Base-by-base conservation (phyloP, 2,329 filamentous ascomycete genomes). In the Cryphonectria japonica region DNA sequence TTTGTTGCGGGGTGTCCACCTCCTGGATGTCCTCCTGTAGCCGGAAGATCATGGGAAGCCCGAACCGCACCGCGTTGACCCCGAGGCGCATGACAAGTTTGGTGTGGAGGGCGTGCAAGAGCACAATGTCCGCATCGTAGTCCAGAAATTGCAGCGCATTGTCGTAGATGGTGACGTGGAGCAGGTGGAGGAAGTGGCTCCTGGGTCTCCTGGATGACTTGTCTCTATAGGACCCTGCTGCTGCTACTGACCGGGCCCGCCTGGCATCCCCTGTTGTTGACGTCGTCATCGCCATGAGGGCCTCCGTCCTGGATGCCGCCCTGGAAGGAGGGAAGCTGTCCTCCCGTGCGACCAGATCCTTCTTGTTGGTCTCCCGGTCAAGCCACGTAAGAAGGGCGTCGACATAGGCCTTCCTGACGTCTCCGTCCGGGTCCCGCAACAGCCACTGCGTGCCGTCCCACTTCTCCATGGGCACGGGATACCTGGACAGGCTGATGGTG, bases 371-470 rank as follows among this genome's bases (percentile, higher is more conserved):
- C 80, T 97, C 94, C n/a, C 91, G 84, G 70, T 92, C 89, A 67
- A 98, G 85, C 94, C 95, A 99, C 0, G 92, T 93, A 57, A 93
- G 80, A 22, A 98, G 81, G 5, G 94, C 93, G 79, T 97, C 93
- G 8, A 91, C 89, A 76, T 98, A 99, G 0, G 94, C 93, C 78
- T 91, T 91, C 68, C 95, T 89, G 46, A 98, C 94, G 43, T 89
- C 86, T 43, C 89, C 89, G 76, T 95, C 91, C 0, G 89, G 86
- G 77, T 98, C 95, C 52, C 92, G 90, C 29, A 98, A 83, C 61
- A 98, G 88, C 93, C 94, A 97, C 73, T 98, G 94, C 0, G 95
- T 97, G n/a, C 93, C 94, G 80, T 98, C 95, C 96, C 96, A 99
- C 0, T 95, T 92, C 69, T 92, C 88, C 11, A 97, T 86, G 0